A percentile compares a stretch with the other conserved stretches of the same genome.
Conservation (phyloP, 1,284 basidiomycete genomes). For the Moesziomyces aphidis region DNA sequence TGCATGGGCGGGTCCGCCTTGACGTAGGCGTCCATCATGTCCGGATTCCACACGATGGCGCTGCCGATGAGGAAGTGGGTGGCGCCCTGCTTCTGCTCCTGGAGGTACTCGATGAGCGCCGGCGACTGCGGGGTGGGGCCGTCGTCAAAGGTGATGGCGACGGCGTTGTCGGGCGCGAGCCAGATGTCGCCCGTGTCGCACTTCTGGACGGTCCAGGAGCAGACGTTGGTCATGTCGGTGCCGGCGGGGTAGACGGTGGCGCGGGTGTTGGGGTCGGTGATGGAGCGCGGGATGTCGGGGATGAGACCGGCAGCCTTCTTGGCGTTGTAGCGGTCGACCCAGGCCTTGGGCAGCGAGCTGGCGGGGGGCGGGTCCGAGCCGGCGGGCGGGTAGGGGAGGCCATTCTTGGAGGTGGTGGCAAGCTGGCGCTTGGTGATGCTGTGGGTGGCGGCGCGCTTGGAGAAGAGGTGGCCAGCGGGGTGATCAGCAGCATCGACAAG, state of each 20-base stretch:
- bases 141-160: constrained; percentile 73
- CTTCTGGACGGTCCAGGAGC: constrained; percentile 60
- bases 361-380: constrained; percentile 46
- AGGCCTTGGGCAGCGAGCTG: constrained; percentile 68
- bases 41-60: constrained; percentile 75
- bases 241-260: constrained; percentile 51
- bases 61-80: constrained; percentile 87
- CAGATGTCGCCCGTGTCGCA: constrained; percentile 58
- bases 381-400: constrained; percentile 54
- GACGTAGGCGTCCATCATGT: constrained; percentile 72
- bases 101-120: constrained; percentile 74
- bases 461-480: constrained; percentile 48
- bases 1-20: constrained; percentile 73
- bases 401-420: constrained; percentile 48
- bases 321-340: constrained; percentile 75
- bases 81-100: constrained; percentile 72
- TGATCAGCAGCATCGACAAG: constrained; percentile 40
- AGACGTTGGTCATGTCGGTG: constrained; percentile 53
- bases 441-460: constrained; percentile 37
- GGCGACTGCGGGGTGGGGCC: constrained; percentile 74
- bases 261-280: constrained; percentile 52
- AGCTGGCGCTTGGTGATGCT: constrained; percentile 46
- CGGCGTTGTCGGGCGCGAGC: constrained; percentile 53
- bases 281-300: constrained; percentile 75
- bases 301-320: constrained; percentile 79